Percentiles rank a stretch among this genome's conserved stretches.
Evolutionary conservation across 805 yeast genomes (phyloP).

Genomic region (Candida dajiaensis): DNA sequence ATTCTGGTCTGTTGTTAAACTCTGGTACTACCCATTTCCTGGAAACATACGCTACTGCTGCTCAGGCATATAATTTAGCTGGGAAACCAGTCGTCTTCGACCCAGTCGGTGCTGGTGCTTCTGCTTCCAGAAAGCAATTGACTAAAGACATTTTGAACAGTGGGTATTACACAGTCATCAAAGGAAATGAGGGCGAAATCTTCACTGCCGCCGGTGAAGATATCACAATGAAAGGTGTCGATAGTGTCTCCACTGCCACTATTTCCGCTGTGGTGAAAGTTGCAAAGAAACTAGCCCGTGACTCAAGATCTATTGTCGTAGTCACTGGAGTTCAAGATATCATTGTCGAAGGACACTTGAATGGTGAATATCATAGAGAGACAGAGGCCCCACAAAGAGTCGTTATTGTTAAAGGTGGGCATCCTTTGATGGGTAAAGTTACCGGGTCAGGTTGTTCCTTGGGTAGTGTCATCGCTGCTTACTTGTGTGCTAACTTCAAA

Average conservation of each 20-base stretch:
- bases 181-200: slow-evolving; percentile 86
- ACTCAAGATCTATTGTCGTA: slow-evolving; percentile 55
- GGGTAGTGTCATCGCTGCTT: slow-evolving; percentile 65
- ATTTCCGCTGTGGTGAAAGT: slow-evolving; percentile 28
- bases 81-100: slow-evolving; percentile 70
- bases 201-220: slow-evolving; percentile 46
- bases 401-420: slow-evolving; percentile 47
- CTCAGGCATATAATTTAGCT: slow-evolving; percentile 47
- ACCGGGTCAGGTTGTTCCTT: slow-evolving; percentile 85
- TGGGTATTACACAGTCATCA: slow-evolving; percentile 61
- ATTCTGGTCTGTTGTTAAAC: slow-evolving; percentile 57
- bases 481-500: slow-evolving; percentile 7
- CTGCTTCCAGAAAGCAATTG: slow-evolving; percentile 46
- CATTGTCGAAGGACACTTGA: slow-evolving; percentile 39
- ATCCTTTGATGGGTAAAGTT: slow-evolving; percentile 53
- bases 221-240: slow-evolving; percentile 68
- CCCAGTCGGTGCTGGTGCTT: slow-evolving; percentile 93
- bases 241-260: slow-evolving; percentile 29
- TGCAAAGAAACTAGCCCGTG: slow-evolving; percentile 44
- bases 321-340: slow-evolving; percentile 60
- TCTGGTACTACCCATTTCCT: slow-evolving; percentile 60
- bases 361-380: slow-evolving; percentile 18
- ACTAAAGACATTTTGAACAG: slow-evolving; percentile 44
- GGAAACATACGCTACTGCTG: slow-evolving; percentile 43
- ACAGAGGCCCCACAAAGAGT: slow-evolving; percentile 24